Conservation (phyloP, 2,329 filamentous ascomycete species). For the Stemphylium lycopersici region DNA sequence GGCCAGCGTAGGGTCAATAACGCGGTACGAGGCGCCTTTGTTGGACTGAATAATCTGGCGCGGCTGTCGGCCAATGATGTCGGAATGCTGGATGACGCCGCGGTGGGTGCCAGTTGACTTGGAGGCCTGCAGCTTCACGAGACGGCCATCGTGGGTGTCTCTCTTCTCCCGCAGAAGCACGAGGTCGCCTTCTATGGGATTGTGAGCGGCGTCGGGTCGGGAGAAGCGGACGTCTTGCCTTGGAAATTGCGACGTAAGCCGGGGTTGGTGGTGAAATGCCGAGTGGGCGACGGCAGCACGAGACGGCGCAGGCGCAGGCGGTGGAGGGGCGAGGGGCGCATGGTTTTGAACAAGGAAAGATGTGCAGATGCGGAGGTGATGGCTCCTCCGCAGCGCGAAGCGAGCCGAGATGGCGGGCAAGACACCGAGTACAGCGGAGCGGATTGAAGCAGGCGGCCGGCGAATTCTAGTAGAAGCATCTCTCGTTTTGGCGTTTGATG, state of each 20-base stretch:
- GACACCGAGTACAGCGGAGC: neutral
- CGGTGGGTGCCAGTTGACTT: conserved; percentile 52
- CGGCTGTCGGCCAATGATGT: conserved; percentile 68
- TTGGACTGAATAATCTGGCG: conserved; percentile 65
- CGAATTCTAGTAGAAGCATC: neutral
- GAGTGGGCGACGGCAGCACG: conserved; percentile 3
- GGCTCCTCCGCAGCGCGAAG: conserved; percentile 14
- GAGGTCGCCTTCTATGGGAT: conserved; percentile 44
- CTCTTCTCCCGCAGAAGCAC: conserved; percentile 52
- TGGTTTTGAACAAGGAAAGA: conserved; percentile 23
- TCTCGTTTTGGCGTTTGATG: neutral
- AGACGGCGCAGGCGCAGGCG: conserved; percentile 5
- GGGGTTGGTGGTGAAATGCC: conserved; percentile 29
- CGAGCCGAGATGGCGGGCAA: conserved; percentile 7
- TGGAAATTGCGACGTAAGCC: conserved; percentile 32
- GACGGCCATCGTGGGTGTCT: conserved; percentile 46
- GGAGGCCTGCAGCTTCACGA: conserved; percentile 49
- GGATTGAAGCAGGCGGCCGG: neutral
- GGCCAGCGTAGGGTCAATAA: conserved; percentile 71
- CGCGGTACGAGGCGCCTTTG: conserved; percentile 59
- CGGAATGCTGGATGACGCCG: conserved; percentile 57
- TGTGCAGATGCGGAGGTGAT: conserved; percentile 21
- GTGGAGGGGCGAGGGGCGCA: conserved; percentile 20
- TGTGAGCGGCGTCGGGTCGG: conserved; percentile 17
- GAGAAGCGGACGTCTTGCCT: conserved; percentile 28